Evolutionary conservation across 257 asterid genomes (phyloP).

Genomic region (Echium plantagineum): DNA sequence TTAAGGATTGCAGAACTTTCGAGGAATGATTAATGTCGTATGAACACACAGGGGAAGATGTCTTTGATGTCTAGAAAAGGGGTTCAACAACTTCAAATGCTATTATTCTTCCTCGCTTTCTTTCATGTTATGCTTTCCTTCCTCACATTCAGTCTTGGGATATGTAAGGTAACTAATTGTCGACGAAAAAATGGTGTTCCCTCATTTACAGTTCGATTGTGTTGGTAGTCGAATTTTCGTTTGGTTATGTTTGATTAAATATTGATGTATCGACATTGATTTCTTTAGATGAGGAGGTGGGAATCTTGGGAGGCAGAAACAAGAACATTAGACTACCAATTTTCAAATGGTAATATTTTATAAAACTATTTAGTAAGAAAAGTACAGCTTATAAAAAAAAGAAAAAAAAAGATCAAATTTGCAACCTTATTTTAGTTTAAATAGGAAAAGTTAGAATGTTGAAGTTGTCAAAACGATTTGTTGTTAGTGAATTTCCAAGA

Average conservation of each 20-base stretch:
- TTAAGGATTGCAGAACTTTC: too few relatives aligned
- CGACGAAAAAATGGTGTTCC: neutral
- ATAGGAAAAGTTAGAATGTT: neutral
- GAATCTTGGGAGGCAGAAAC: slow-evolving; percentile 80
- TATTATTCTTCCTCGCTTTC: slow-evolving; percentile 60
- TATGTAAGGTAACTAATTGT: slow-evolving; percentile 35
- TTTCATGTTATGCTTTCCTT: slow-evolving; percentile 57
- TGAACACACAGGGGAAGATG: slow-evolving; percentile 40
- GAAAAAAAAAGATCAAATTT: too few relatives aligned
- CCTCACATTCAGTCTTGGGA: slow-evolving; percentile 60
- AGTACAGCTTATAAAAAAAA: too few relatives aligned
- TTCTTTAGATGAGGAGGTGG: slow-evolving; percentile 65
- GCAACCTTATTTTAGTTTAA: too few relatives aligned
- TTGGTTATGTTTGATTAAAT: neutral
- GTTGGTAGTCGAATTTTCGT: neutral
- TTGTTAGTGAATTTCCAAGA: neutral
- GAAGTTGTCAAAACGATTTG: neutral
- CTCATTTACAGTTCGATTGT: neutral
- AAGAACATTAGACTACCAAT: slow-evolving; percentile 53
- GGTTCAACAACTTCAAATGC: slow-evolving; percentile 58
- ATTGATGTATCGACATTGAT: neutral
- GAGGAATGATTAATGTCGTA: neutral
- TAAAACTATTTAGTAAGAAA: too few relatives aligned
- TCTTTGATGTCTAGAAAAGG: slow-evolving; percentile 52
- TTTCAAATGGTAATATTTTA: slow-evolving; percentile 39